Conservation (phyloP, 495 filamentous ascomycete species). For the Aspergillus olivimuriae region DNA sequence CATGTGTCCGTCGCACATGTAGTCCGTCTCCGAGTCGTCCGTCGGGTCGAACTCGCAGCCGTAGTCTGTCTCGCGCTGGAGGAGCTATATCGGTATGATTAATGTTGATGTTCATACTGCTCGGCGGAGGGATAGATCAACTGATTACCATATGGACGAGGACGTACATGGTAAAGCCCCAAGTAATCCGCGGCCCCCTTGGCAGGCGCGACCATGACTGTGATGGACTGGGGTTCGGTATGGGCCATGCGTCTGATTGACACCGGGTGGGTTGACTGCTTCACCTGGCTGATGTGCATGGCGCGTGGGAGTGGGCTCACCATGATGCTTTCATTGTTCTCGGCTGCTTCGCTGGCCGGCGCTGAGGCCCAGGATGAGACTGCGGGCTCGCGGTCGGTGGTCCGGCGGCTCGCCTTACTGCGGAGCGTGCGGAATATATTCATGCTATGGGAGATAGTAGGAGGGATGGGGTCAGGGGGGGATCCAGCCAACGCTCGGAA, state of each 20-base stretch:
- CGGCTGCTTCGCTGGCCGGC: not conserved
- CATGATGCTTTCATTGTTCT: not conserved
- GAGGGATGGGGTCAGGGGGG: not conserved
- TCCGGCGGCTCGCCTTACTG: not conserved
- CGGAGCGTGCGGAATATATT: not conserved
- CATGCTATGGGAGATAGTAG: not conserved
- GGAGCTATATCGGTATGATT: not conserved
- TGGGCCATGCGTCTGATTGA: not conserved
- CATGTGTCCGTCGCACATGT: not conserved
- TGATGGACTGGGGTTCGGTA: not conserved
- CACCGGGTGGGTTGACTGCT: not conserved
- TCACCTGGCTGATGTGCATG: conserved; percentile 3
- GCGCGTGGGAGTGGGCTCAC: conserved; percentile 1
- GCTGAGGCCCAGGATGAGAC: not conserved
- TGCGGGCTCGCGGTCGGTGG: not conserved
- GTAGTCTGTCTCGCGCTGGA: not conserved
- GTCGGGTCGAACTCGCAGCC: not conserved
- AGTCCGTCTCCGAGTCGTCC: not conserved
- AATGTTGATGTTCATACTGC: not conserved
- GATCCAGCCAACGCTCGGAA: not conserved
- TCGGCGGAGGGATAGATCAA: not conserved
- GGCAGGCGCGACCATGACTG: not conserved
- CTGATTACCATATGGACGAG: not conserved
- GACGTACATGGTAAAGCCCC: not conserved
- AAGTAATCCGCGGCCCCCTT: not conserved